phyloP scores from a whole-genome alignment of 371 early-diverging fungal species.

The Saksenaea oblongispora region DNA sequence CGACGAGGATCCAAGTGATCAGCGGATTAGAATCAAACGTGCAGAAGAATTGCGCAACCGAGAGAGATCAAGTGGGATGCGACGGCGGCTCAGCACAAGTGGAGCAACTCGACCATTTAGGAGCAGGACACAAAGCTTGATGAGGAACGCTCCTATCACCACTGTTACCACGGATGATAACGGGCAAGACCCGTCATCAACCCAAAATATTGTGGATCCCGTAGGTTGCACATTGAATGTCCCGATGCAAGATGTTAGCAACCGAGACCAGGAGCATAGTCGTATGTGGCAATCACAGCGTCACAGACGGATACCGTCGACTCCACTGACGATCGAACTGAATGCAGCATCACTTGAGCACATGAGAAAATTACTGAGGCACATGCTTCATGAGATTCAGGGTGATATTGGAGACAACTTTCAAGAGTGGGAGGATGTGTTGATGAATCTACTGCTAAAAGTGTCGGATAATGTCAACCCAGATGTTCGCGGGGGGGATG shows the following conservation, averaged over 20 bases:
- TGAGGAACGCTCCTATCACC: conserved; percentile 41
- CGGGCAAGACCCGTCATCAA: conserved; percentile 9
- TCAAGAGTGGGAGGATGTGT: conserved; percentile 73
- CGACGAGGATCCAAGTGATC: conserved; percentile 8
- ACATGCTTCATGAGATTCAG: conserved; percentile 21
- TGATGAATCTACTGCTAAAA: conserved; percentile 66
- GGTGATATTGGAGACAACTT: conserved; percentile 23
- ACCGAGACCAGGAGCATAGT: neutral
- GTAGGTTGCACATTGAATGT: neutral
- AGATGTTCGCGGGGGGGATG: conserved; percentile 71
- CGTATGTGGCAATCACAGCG: neutral
- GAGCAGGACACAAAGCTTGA: conserved; percentile 37
- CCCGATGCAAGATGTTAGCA: no score
- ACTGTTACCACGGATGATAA: conserved; percentile 7
- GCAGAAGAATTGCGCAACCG: conserved; percentile 14
- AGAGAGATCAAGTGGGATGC: conserved; percentile 18
- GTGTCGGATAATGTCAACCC: conserved; percentile 70
- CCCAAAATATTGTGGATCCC: neutral
- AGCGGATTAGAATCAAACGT: conserved; percentile 12
- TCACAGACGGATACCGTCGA: conserved; percentile 40
- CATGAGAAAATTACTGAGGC: conserved; percentile 60
- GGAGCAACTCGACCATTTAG: conserved; percentile 20
- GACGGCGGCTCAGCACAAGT: conserved; percentile 17
- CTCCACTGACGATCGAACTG: conserved; percentile 48
- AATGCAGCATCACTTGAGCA: conserved; percentile 65